Percentiles rank a stretch among this genome's conserved stretches.
Evolutionary conservation across 148 eudicot genomes (phyloP).

Genomic region (Rhododendron vialii): DNA sequence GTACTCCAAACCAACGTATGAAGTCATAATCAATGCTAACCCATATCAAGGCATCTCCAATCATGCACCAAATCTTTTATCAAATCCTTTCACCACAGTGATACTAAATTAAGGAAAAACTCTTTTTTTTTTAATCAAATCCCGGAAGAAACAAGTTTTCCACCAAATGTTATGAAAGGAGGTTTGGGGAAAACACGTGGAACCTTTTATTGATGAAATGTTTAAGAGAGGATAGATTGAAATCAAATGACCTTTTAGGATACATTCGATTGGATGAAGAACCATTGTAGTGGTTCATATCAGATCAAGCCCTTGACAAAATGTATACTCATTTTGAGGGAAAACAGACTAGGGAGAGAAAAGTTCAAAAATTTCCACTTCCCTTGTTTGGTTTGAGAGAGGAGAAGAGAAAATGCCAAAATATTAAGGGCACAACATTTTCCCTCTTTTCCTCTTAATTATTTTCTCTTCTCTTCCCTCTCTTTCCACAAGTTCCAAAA

Average conservation of each 20-base stretch:
- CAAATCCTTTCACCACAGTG: not conserved
- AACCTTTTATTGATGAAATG: not conserved
- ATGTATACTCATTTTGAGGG: not conserved
- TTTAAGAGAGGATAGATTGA: not conserved
- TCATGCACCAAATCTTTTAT: not conserved
- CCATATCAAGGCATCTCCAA: not conserved
- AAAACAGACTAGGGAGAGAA: not conserved
- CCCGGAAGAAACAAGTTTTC: not conserved
- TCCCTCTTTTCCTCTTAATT: not conserved
- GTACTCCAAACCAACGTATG: not conserved
- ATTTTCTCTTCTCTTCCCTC: not conserved
- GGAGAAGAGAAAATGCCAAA: not conserved
- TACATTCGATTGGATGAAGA: not conserved
- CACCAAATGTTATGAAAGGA: not conserved
- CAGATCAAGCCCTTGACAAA: not conserved
- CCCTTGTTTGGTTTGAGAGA: not conserved
- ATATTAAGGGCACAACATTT: not conserved
- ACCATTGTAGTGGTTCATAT: not conserved
- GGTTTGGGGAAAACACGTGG: not conserved
- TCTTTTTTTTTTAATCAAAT: not conserved
- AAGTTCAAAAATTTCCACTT: not conserved
- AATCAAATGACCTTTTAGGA: not conserved
- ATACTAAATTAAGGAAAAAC: not conserved
- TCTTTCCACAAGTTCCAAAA: not conserved
- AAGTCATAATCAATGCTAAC: slow-evolving; percentile 1